These are phyloP conservation scores for Skeletonema marinoi DNA, from an alignment of 108 stramenopile genomes.

Conservation along the genomic window DNA sequence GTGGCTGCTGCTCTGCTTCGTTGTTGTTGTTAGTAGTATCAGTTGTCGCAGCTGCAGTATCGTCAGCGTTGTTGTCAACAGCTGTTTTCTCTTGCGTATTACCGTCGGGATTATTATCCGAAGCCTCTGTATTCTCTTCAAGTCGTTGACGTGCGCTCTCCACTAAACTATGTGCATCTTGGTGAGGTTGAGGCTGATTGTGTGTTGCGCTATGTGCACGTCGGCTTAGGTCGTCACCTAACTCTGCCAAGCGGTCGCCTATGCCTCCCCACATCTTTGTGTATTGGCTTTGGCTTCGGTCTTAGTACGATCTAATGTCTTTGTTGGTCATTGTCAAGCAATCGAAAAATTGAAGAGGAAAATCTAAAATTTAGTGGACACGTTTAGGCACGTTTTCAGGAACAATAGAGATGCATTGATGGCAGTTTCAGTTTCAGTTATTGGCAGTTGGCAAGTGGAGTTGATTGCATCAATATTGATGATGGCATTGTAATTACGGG, in stretches of 20 bases:
- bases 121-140: not conserved
- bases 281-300: not conserved
- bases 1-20: slow-evolving; percentile 4
- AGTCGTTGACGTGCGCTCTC: not conserved
- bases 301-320: no score
- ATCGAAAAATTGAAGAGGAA: no score
- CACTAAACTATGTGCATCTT: not conserved
- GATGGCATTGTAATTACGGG: no score
- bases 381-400: no score
- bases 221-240: slow-evolving; percentile 29
- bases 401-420: no score
- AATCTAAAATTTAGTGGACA: no score
- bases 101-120: not conserved
- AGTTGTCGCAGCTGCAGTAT: not conserved
- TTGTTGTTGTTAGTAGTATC: not conserved
- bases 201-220: slow-evolving; percentile 18
- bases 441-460: no score
- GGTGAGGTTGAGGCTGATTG: slow-evolving; percentile 7
- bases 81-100: slow-evolving; percentile 8
- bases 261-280: slow-evolving; percentile 28
- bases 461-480: no score
- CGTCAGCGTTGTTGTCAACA: not conserved
- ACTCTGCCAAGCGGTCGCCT: slow-evolving; percentile 37
- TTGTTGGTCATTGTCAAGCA: no score
- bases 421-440: no score